These are phyloP conservation scores for Dioscorea dumetorum DNA, from an alignment of 106 monocot genomes.

Conservation along the genomic window DNA sequence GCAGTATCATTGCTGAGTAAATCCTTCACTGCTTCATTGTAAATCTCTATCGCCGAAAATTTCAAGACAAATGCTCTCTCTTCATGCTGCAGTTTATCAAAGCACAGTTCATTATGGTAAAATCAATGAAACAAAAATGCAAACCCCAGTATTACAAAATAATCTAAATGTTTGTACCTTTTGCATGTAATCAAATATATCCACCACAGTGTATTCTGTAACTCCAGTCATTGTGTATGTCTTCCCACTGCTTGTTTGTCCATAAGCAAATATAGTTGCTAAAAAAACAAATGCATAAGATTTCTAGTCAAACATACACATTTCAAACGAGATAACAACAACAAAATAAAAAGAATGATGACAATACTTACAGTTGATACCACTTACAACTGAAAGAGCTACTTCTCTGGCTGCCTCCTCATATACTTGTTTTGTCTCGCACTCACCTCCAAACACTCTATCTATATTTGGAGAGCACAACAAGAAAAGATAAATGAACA, in stretches of 20 bases:
- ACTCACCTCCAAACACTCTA: slow-evolving; percentile 67
- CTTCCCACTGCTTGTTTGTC: slow-evolving; percentile 99
- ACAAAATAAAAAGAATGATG: too few species aligned
- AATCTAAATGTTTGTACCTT: slow-evolving; percentile 33
- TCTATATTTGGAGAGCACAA: slow-evolving; percentile 28
- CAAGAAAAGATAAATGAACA: too few species aligned
- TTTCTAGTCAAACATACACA: too few species aligned
- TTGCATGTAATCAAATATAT: slow-evolving; percentile 90
- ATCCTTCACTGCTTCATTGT: slow-evolving; percentile 98
- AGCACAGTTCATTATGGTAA: neutral
- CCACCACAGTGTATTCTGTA: slow-evolving; percentile 73
- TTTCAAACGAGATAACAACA: too few species aligned
- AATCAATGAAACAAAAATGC: neutral
- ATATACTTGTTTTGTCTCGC: slow-evolving; percentile 67
- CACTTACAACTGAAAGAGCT: slow-evolving; percentile 87
- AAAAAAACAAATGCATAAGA: neutral
- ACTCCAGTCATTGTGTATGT: slow-evolving; percentile 98
- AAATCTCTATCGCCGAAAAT: slow-evolving; percentile 95
- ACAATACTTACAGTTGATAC: slow-evolving; percentile 72
- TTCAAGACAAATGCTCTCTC: slow-evolving; percentile 90
- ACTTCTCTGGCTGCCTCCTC: slow-evolving; percentile 86
- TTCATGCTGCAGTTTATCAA: slow-evolving; percentile 55
- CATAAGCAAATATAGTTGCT: slow-evolving; percentile 98
- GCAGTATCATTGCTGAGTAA: slow-evolving; percentile 72
- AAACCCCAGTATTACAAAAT: too few species aligned